Conservation (phyloP, 2,329 filamentous ascomycete genomes). For the Colletotrichum lentis region DNA sequence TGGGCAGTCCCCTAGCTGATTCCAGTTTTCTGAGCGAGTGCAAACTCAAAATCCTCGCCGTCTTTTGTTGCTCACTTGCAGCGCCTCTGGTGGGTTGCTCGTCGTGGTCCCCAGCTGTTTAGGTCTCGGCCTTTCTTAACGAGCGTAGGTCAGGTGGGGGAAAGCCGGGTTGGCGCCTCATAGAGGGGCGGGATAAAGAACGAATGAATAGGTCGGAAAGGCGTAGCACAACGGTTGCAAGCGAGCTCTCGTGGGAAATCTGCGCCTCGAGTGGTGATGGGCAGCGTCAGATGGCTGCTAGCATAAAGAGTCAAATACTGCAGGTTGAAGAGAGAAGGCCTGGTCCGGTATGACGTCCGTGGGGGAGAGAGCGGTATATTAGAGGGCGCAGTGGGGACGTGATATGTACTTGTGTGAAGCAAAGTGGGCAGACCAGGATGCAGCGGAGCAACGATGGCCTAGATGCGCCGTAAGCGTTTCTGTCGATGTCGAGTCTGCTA, state of each 20-base stretch:
- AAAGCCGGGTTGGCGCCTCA: constrained; percentile 36
- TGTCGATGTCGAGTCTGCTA: constrained; percentile 19
- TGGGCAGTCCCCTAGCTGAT: not conserved
- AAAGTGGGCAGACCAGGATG: constrained; percentile 31
- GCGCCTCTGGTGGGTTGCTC: not conserved
- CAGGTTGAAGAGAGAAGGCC: constrained; percentile 18
- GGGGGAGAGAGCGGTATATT: constrained; percentile 36
- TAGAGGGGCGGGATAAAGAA: constrained; percentile 30
- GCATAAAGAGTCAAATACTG: constrained; percentile 25
- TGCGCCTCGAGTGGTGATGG: constrained; percentile 25
- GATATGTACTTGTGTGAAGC: constrained; percentile 29
- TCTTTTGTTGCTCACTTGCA: constrained; percentile 13
- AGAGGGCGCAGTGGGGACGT: constrained; percentile 35
- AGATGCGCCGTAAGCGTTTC: constrained; percentile 20
- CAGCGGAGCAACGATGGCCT: constrained; percentile 30
- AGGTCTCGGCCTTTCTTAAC: constrained; percentile 18
- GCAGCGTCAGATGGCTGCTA: constrained; percentile 24
- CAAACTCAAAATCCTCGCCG: constrained; percentile 23
- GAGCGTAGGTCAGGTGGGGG: constrained; percentile 36
- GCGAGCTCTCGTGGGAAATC: constrained; percentile 6
- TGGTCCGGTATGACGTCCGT: constrained; percentile 35
- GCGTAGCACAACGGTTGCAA: constrained; percentile 23
- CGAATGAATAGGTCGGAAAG: constrained; percentile 34
- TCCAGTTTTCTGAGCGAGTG: constrained; percentile 24
- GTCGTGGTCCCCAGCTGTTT: constrained; percentile 8